Evolutionary conservation across 805 yeast species (phyloP).

Genomic region (Kockiozyma suomiensis): DNA sequence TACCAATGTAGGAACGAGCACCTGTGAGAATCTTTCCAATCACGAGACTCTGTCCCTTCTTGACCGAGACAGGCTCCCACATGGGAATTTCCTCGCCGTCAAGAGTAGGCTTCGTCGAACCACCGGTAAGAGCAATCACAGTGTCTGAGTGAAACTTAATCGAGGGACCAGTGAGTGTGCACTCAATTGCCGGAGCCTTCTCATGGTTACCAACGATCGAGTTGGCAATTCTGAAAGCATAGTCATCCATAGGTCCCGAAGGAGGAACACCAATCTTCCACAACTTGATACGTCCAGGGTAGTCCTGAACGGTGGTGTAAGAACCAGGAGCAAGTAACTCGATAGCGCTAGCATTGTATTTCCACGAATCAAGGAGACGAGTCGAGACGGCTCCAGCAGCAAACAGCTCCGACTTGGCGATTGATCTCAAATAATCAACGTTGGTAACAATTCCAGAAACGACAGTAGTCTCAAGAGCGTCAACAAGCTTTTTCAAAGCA

Average conservation of each 20-base stretch:
- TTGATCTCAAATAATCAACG: conserved; percentile 82
- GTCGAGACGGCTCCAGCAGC: conserved; percentile 82
- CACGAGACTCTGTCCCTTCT: conserved; percentile 73
- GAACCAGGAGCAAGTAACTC: conserved; percentile 90
- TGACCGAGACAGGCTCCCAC: conserved; percentile 73
- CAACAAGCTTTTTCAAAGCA: conserved; percentile 72
- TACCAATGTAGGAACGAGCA: conserved; percentile 85
- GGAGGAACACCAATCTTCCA: conserved; percentile 98
- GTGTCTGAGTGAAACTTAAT: conserved; percentile 80
- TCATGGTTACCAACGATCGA: conserved; percentile 84
- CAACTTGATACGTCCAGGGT: conserved; percentile 81
- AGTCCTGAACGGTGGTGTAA: conserved; percentile 94
- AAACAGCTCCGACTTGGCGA: conserved; percentile 84
- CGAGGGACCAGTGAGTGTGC: conserved; percentile 86
- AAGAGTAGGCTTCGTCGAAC: conserved; percentile 65
- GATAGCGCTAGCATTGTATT: conserved; percentile 78
- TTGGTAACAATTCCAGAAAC: conserved; percentile 89
- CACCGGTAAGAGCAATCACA: conserved; percentile 85
- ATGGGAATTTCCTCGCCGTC: conserved; percentile 60
- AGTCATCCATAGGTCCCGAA: conserved; percentile 96
- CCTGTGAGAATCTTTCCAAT: conserved; percentile 83
- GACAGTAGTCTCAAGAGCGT: conserved; percentile 82
- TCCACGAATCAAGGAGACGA: conserved; percentile 73
- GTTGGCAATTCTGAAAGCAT: conserved; percentile 87
- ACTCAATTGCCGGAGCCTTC: conserved; percentile 85